These are phyloP conservation scores for Venturiaceae sp. DNA, from an alignment of 2,329 filamentous ascomycete genomes.

Conservation along the genomic window DNA sequence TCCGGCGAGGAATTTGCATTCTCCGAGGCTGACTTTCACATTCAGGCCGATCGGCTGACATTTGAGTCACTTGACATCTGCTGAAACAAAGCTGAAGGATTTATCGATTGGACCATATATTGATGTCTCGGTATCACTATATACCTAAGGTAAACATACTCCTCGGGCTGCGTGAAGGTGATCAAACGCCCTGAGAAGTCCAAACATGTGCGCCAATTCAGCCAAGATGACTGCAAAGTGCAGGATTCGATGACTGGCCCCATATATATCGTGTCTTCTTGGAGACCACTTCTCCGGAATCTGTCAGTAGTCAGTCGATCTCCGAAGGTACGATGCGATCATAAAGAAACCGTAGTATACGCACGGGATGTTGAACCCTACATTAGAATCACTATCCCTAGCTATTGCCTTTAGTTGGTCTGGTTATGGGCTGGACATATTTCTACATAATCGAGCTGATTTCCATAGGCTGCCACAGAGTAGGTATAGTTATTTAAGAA, in stretches of 20 bases:
- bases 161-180: background rate
- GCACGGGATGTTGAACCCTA: slow-evolving; percentile 12
- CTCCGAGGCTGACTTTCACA: too few species aligned
- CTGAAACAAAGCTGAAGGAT: too few species aligned
- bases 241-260: slow-evolving; percentile 3
- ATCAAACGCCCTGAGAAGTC: background rate
- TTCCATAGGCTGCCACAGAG: slow-evolving; percentile 7
- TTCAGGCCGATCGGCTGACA: too few species aligned
- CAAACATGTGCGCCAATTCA: background rate
- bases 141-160: background rate
- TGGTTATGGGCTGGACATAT: background rate
- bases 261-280: background rate
- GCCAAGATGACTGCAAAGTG: slow-evolving; percentile 1
- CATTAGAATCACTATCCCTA: slow-evolving; percentile 15
- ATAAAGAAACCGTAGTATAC: slow-evolving; percentile 14
- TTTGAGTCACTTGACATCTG: too few species aligned
- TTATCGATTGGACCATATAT: too few species aligned
- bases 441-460: slow-evolving; percentile 12
- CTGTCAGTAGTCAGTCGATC: background rate
- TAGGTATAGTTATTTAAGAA: slow-evolving; percentile 14
- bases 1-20: too few species aligned
- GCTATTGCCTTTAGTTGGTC: background rate
- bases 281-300: slow-evolving; percentile 3
- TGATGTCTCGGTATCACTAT: background rate
- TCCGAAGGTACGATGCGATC: background rate